A percentile compares a stretch with the other conserved stretches of the same genome.
Evolutionary conservation across 371 early-diverging fungal genomes (phyloP).

Genomic region (Syncephalastrum sp.): DNA sequence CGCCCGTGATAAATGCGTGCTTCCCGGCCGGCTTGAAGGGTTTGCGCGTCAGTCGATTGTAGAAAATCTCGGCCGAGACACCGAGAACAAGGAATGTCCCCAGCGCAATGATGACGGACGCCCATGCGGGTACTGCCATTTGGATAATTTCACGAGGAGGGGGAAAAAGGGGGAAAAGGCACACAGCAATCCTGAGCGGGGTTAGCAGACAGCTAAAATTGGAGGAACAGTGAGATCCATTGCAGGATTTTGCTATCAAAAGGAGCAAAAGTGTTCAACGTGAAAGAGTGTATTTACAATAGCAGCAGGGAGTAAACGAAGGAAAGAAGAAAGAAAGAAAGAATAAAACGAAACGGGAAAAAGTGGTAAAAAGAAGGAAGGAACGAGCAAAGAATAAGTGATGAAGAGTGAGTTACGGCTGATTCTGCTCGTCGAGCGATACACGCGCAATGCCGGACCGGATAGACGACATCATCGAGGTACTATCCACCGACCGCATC

Average conservation of each 20-base stretch:
- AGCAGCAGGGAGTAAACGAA: too few species aligned
- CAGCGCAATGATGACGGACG: constrained; percentile 33
- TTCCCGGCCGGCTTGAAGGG: constrained; percentile 48
- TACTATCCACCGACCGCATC: not conserved
- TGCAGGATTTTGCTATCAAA: too few species aligned
- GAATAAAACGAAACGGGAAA: too few species aligned
- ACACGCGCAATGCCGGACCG: constrained; percentile 4
- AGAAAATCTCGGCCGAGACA: constrained; percentile 23
- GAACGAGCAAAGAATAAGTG: too few species aligned
- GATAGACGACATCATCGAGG: constrained; percentile 4
- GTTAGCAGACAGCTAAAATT: too few species aligned
- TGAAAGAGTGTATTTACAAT: too few species aligned
- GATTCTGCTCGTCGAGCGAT: not conserved
- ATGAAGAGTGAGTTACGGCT: not conserved
- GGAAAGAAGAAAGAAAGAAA: too few species aligned
- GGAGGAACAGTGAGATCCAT: too few species aligned
- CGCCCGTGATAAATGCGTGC: constrained; percentile 91
- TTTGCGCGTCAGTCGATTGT: constrained; percentile 24
- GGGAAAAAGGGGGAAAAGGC: too few species aligned
- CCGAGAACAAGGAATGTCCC: constrained; percentile 22
- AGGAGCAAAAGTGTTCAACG: too few species aligned
- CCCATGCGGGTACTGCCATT: constrained; percentile 42
- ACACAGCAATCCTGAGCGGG: too few species aligned
- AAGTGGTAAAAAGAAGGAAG: too few species aligned
- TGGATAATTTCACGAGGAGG: not conserved